phyloP scores from a whole-genome alignment of 768 basidiomycete genomes.

The Suillus variegatus region DNA sequence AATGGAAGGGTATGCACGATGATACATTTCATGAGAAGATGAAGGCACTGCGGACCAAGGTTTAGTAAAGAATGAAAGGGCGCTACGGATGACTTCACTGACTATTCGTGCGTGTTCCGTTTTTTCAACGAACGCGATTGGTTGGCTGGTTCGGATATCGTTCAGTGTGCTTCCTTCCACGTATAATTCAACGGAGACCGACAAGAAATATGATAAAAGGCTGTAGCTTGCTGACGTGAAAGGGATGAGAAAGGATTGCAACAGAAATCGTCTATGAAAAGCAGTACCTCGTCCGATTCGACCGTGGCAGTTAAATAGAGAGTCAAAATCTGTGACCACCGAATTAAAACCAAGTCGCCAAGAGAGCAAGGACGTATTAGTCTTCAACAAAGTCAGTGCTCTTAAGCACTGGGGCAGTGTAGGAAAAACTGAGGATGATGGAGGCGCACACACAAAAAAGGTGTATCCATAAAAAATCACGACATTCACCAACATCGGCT shows the following conservation, averaged over 20 bases:
- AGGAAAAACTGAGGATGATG: conserved; percentile 7
- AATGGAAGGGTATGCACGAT: conserved; percentile 56
- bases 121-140: conserved; percentile 4
- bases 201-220: neutral
- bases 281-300: conserved; percentile 12
- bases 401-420: conserved; percentile 1
- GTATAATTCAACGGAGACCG: neutral
- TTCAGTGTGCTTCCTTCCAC: neutral
- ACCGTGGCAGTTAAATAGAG: conserved; percentile 5
- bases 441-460: conserved; percentile 9
- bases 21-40: conserved; percentile 56
- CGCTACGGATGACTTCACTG: conserved; percentile 24
- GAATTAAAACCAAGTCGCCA: conserved; percentile 13
- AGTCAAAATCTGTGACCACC: neutral
- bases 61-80: conserved; percentile 17
- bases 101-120: conserved; percentile 5
- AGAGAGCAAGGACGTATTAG: neutral
- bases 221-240: conserved; percentile 7
- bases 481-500: conserved; percentile 11
- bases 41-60: conserved; percentile 28
- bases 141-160: neutral
- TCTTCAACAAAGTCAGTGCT: neutral
- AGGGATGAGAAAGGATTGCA: conserved; percentile 11
- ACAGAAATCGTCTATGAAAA: conserved; percentile 4
- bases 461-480: conserved; percentile 10